These are phyloP conservation scores for Fusarium mexicanum DNA, from an alignment of 2,329 filamentous ascomycete genomes.

Conservation along the genomic window DNA sequence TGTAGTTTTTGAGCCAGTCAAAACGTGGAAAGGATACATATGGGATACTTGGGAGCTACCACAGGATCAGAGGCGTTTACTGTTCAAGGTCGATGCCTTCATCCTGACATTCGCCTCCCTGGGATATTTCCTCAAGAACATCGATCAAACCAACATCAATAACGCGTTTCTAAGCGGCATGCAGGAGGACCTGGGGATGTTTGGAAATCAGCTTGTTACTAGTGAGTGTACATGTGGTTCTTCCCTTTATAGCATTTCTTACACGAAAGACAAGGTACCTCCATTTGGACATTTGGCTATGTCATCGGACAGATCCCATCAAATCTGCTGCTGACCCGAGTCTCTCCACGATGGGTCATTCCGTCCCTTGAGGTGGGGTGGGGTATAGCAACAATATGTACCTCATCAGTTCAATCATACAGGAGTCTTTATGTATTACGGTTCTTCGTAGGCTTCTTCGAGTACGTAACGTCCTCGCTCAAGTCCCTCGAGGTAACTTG, in stretches of 20 bases:
- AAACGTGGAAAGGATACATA: not conserved
- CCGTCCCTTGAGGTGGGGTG: conserved; percentile 20
- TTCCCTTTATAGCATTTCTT: not conserved
- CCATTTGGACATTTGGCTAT: conserved; percentile 36
- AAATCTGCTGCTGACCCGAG: conserved; percentile 36
- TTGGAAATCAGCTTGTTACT: not conserved
- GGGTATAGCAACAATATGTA: conserved; percentile 14
- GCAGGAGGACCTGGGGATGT: not conserved
- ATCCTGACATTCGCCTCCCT: not conserved
- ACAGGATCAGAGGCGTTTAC: not conserved
- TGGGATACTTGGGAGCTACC: not conserved
- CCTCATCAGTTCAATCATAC: conserved; percentile 1
- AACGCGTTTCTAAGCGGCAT: not conserved
- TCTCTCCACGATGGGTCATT: conserved; percentile 9
- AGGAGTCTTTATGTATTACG: conserved; percentile 21
- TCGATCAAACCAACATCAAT: not conserved
- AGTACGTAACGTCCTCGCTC: not conserved
- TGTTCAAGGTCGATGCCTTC: not conserved
- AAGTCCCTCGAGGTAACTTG: not conserved
- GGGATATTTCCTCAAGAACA: conserved; percentile 1
- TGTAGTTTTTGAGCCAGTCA: not conserved
- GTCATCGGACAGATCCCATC: conserved; percentile 40
- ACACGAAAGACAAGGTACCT: conserved; percentile 7
- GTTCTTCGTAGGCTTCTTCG: conserved; percentile 34
- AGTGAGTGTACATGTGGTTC: not conserved